Base-by-base conservation (phyloP, 352 stramenopile genomes). In the Globisporangium paddicum region DNA sequence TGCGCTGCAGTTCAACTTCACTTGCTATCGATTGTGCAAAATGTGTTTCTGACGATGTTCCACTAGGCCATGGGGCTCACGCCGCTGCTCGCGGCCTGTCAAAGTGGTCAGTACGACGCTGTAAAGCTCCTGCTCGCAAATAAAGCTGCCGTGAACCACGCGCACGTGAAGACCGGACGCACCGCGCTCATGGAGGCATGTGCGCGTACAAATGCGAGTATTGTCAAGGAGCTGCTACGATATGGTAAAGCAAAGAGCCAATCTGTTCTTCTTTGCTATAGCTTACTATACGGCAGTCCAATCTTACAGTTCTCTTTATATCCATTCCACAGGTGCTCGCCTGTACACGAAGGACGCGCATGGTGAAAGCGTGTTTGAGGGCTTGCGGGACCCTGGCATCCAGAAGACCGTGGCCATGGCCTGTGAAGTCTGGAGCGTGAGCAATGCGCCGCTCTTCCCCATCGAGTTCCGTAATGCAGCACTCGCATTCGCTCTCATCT, bases 31-130 rank as follows among this genome's bases (percentile, higher is more conserved):
- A 11, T 44, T 30, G 49, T 9, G 11, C 30, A 14, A 21, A 42
- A 6, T 46, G 35, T 54, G 10, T 5, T 44, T 41, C 18, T 25
- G 42, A 32, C 41, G 0, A 47, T 55, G 16, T 44, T 7, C 9
- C 38, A 55, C 1, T 55, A 89, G 81, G 81, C 78, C 0, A 87
- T 89, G 77, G 81, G 81, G 1, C 66, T 90, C 23, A 90, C 78
- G 9, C 78, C 81, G 8, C 67, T 90, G 25, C 50, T 84, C 23
- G 81, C 73, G 44, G 78, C 76, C 1, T 82, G 76, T 28, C 70
- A 87, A 42, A 82, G 65, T 41, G 73, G 68, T 0, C 72, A 83
- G 37, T 49, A 80, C 10, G 65, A 78, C 9, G 67, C 79, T 34
- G 75, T 86, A 7, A 61, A 62, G n/a, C 57, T 77, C 10, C 66